These are phyloP conservation scores for Caloboletus inedulis DNA, from an alignment of 1,284 basidiomycete species.

Conservation along the genomic window DNA sequence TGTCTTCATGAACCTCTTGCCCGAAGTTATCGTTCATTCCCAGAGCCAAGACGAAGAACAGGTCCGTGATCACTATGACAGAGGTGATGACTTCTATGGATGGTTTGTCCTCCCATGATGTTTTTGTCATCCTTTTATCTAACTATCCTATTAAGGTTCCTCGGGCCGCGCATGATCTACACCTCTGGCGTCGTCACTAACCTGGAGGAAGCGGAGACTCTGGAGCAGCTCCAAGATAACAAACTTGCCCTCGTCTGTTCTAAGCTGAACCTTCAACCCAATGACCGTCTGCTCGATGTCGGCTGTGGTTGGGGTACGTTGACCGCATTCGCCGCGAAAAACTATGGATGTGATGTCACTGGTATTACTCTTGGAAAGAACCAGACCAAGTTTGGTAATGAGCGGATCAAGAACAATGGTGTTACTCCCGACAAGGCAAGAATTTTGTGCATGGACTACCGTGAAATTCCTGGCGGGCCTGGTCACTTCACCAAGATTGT, in stretches of 20 bases:
- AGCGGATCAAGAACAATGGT: constrained; percentile 83
- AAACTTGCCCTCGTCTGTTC: constrained; percentile 94
- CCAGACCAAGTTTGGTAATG: constrained; percentile 90
- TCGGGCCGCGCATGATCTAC: constrained; percentile 96
- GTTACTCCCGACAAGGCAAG: constrained; percentile 76
- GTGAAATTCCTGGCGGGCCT: constrained; percentile 82
- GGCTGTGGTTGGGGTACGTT: constrained; percentile 99
- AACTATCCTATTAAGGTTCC: constrained; percentile 56
- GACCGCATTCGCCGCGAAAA: constrained; percentile 92
- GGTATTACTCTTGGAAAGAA: constrained; percentile 93
- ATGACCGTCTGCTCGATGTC: constrained; percentile 85
- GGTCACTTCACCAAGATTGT: constrained; percentile 94
- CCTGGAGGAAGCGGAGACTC: constrained; percentile 73
- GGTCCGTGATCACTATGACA: constrained; percentile 96
- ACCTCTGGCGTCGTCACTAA: constrained; percentile 89
- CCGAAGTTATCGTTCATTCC: constrained; percentile 92
- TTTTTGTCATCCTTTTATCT: neutral
- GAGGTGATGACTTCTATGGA: constrained; percentile 92
- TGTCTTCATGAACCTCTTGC: constrained; percentile 85
- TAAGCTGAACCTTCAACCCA: constrained; percentile 86
- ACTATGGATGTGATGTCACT: constrained; percentile 92
- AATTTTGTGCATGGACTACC: constrained; percentile 93
- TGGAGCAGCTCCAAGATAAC: constrained; percentile 98
- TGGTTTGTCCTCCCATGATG: constrained; percentile 49
- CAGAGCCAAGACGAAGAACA: constrained; percentile 92